A percentile compares a stretch with the other conserved stretches of the same genome.
These are phyloP conservation scores for Aspergillus costaricaensis DNA, from an alignment of 2,329 filamentous ascomycete species.

Conservation along the genomic window DNA sequence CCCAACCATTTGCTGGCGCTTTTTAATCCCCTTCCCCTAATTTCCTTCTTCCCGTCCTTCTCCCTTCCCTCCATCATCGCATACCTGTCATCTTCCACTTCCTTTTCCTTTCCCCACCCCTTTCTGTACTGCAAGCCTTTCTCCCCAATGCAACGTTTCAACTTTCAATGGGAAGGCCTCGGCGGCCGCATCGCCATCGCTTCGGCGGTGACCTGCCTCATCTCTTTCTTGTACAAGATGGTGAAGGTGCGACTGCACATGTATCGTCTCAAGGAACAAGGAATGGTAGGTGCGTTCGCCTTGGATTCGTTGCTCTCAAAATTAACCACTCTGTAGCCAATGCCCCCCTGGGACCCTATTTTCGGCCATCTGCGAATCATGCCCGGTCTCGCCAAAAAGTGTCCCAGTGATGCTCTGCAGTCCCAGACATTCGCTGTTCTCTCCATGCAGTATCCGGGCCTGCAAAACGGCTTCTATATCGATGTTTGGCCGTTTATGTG, in stretches of 20 bases:
- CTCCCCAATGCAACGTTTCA: not conserved
- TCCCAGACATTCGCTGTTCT: not conserved
- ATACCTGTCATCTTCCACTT: no score
- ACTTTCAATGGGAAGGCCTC: not conserved
- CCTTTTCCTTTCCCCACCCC: no score
- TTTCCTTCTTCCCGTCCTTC: no score
- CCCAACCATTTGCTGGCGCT: no score
- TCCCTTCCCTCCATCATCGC: no score
- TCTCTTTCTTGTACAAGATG: not conserved
- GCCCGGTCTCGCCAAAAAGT: not conserved
- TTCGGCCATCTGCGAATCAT: not conserved
- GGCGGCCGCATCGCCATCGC: not conserved
- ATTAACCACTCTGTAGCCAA: no score
- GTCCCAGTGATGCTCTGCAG: not conserved
- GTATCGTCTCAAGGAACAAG: not conserved
- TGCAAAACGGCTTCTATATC: not conserved
- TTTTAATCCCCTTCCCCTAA: no score
- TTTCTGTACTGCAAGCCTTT: no score
- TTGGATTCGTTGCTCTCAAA: no score
- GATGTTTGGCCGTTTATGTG: not conserved
- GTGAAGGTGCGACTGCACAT: not conserved
- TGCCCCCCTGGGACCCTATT: not conserved
- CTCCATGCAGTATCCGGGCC: not conserved
- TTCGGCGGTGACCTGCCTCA: not conserved
- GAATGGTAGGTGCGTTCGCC: no score